phyloP scores from a whole-genome alignment of 1,139 yeast genomes.

The Zygosaccharomyces pseudobailii region DNA sequence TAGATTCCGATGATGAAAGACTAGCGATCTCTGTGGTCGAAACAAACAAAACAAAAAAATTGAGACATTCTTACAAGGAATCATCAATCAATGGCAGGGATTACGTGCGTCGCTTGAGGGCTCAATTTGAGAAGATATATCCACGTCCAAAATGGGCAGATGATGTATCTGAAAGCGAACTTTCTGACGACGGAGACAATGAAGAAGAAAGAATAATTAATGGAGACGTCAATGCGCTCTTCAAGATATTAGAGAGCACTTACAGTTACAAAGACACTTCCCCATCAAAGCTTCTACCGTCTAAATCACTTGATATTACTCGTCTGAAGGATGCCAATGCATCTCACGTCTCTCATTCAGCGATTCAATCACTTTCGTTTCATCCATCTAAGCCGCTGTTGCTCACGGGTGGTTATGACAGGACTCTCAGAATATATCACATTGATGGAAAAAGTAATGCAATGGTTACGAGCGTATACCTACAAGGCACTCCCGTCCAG shows the following conservation, averaged over 20 bases:
- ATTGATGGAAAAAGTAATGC: constrained; percentile 86
- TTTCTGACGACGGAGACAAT: constrained; percentile 32
- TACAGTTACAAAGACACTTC: constrained; percentile 51
- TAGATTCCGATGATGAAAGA: constrained; percentile 86
- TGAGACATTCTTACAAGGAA: constrained; percentile 63
- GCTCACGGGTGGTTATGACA: constrained; percentile 88
- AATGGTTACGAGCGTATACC: constrained; percentile 73
- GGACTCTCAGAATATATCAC: constrained; percentile 80
- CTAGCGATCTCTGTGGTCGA: constrained; percentile 55
- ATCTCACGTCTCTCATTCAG: constrained; percentile 63
- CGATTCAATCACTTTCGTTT: constrained; percentile 76
- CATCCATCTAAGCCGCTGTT: constrained; percentile 81
- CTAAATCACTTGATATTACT: constrained; percentile 65
- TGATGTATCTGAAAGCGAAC: constrained; percentile 28
- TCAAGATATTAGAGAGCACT: constrained; percentile 55
- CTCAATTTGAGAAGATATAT: constrained; percentile 81
- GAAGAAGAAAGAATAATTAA: constrained; percentile 36
- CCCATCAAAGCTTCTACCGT: constrained; percentile 58
- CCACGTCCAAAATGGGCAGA: constrained; percentile 86
- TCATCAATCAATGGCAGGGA: constrained; percentile 55
- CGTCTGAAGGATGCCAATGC: constrained; percentile 84
- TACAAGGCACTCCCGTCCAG: constrained; percentile 75
- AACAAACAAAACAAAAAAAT: constrained; percentile 62
- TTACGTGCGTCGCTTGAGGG: constrained; percentile 67
- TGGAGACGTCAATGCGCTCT: constrained; percentile 52